These are phyloP conservation scores for Chlorella sorokiniana DNA, from an alignment of 139 green algal species.

Conservation along the genomic window DNA sequence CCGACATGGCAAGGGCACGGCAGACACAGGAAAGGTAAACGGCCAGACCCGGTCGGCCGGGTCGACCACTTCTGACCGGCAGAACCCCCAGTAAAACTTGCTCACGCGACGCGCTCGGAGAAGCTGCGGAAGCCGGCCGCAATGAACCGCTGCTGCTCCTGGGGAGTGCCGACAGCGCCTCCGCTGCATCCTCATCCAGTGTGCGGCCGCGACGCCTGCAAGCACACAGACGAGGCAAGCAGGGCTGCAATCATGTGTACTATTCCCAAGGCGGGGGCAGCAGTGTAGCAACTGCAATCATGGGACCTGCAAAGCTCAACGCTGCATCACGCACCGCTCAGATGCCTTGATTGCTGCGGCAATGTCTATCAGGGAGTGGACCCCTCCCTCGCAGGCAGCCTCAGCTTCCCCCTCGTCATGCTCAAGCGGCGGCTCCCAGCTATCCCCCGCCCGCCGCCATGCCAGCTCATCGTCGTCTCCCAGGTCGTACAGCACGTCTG, in stretches of 20 bases:
- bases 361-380: neutral
- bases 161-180: neutral
- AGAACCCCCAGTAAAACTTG: too few relatives aligned
- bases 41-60: too few relatives aligned
- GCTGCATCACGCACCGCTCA: neutral
- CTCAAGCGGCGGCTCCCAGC: neutral
- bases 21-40: neutral
- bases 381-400: neutral
- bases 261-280: neutral
- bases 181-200: neutral
- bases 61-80: too few relatives aligned
- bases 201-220: slow-evolving; percentile 24
- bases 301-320: neutral
- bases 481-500: slow-evolving; percentile 22
- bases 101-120: slow-evolving; percentile 13
- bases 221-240: neutral
- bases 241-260: neutral
- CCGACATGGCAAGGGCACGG: neutral
- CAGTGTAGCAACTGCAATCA: neutral
- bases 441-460: neutral
- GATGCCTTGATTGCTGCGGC: neutral
- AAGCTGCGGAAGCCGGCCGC: slow-evolving; percentile 1
- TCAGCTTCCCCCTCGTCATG: neutral
- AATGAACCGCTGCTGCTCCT: neutral
- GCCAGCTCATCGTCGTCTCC: slow-evolving; percentile 11